These are phyloP conservation scores for Penicillium psychrosexuale DNA, from an alignment of 2,329 filamentous ascomycete species.

Conservation along the genomic window DNA sequence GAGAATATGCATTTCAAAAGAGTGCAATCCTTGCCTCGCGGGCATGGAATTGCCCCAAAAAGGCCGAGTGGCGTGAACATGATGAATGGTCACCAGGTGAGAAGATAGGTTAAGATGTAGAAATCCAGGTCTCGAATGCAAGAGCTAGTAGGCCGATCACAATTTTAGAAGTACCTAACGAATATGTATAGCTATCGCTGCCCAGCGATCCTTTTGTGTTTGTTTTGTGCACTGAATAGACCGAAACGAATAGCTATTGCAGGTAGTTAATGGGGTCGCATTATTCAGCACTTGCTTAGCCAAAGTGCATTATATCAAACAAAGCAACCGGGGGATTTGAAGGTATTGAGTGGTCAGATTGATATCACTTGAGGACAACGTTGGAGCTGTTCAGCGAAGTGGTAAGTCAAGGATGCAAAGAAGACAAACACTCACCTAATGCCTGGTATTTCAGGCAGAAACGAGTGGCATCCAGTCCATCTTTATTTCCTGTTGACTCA, in stretches of 20 bases:
- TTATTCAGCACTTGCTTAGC: background rate
- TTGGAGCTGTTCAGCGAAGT: background rate
- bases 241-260: background rate
- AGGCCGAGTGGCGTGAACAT: conserved; percentile 58
- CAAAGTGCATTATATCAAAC: background rate
- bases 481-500: background rate
- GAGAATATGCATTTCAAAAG: conserved; percentile 59
- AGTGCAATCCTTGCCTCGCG: conserved; percentile 49
- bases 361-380: background rate
- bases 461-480: background rate
- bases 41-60: conserved; percentile 54
- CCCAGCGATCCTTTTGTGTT: background rate
- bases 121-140: background rate
- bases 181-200: background rate
- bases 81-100: conserved; percentile 4
- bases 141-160: background rate
- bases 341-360: background rate
- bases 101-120: background rate
- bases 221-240: background rate
- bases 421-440: background rate
- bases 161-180: background rate
- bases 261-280: background rate
- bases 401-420: conserved; percentile 7
- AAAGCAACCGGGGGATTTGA: background rate
- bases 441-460: conserved; percentile 4